Evolutionary conservation across 2,329 filamentous ascomycete genomes (phyloP).

Genomic region (Fusarium succisae): DNA sequence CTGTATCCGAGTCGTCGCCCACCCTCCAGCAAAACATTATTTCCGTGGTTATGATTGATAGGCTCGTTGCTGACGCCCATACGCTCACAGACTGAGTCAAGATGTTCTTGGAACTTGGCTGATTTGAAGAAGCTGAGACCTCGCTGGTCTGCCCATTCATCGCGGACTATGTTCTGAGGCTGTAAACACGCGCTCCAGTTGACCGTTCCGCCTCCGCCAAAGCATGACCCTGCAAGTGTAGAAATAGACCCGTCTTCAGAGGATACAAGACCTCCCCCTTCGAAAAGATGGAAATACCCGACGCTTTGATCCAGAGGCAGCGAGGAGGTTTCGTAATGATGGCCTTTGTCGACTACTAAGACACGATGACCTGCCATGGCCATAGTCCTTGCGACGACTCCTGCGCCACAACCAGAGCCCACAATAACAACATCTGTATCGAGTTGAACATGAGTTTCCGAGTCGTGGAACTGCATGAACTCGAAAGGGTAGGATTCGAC

Average conservation of each 20-base stretch:
- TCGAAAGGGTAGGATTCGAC: neutral
- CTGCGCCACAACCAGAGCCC: neutral
- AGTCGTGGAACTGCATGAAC: neutral
- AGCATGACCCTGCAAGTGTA: neutral
- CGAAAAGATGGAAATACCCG: neutral
- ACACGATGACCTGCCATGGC: neutral
- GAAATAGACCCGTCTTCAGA: neutral
- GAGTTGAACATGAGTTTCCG: neutral
- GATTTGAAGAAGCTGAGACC: neutral
- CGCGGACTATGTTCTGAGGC: neutral
- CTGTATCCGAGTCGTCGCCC: neutral
- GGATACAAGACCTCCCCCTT: neutral
- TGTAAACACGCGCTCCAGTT: neutral
- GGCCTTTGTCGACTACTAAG: neutral
- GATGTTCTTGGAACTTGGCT: neutral
- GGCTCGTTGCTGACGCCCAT: neutral
- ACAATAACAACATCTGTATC: neutral
- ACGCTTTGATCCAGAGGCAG: neutral
- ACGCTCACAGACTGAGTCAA: neutral
- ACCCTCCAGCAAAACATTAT: neutral
- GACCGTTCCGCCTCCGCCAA: neutral
- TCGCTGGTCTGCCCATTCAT: neutral
- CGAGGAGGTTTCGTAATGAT: neutral
- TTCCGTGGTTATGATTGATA: neutral
- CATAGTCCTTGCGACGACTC: neutral